Evolutionary conservation across 768 basidiomycete species (phyloP), one percentile per base, ranked within the genome.

Genomic region (Fomitopsis serialis): DNA sequence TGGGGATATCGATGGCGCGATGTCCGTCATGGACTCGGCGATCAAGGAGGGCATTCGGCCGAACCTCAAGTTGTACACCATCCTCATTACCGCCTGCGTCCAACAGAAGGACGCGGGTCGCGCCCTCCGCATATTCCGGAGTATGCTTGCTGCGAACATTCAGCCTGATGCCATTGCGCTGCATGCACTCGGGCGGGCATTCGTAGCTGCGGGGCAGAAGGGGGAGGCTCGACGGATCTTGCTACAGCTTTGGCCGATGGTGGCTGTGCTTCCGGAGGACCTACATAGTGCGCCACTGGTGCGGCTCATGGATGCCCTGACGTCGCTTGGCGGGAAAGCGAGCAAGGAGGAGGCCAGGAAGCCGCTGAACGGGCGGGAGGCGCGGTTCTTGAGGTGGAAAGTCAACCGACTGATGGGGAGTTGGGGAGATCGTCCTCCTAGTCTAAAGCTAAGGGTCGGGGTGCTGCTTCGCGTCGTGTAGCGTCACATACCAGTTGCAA

Each of bases 41-140:
- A 61, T 65, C 37, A 67, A 71, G 37, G 72, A 75, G 4, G 81
- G 82, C 23, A 64, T 86, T 54, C 66, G 72, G 22, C 79, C 84
- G 21, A 82, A 84, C 58, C 75, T 80, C 19, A 77, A 84, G 43
- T 81, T 89, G 77, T 88, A 83, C 72, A 92, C 90, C 23, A 82
- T 85, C 56, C 76, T 94, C 55, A 84, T 94, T 59, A 73, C 76
- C 34, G 90, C 87, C 2, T 78, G 85, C 65, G 86, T 80, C 21
- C 79, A 80, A n/a, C 73, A 75, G 48, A 78, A 79, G 13, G 69
- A 81, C 29, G 79, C 86, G 5, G 69, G 70, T 2, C 63, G 69
- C 24, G 87, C 87, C 0, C 67, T 78, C 58, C 68, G 65, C 29
- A 69, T 74, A 23, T 92, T 90, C 62, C 75, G 75, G 32, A 67